A percentile compares a stretch with the other conserved stretches of the same genome.
phyloP scores from a whole-genome alignment of 192 early-diverging fungal genomes.

The Chytriomyces confervae region DNA sequence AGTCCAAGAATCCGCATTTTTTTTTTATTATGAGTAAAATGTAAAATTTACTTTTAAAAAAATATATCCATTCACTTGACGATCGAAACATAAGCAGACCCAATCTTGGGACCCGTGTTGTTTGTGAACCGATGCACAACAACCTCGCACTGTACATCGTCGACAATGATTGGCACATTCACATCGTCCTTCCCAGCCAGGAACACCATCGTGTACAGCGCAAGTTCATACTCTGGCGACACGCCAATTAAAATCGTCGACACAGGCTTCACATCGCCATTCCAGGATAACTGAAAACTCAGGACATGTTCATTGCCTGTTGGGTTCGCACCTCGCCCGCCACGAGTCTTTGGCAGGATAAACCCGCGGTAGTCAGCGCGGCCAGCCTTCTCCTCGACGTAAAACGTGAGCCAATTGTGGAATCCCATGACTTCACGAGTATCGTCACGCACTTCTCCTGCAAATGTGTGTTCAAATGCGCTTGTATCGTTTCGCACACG shows the following conservation, averaged over 20 bases:
- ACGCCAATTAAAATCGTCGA: constrained; percentile 47
- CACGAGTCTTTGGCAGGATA: constrained; percentile 36
- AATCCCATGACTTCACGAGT: constrained; percentile 39
- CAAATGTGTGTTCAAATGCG: constrained; percentile 51
- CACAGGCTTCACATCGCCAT: constrained; percentile 47
- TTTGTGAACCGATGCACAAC: constrained; percentile 28
- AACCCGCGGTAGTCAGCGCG: constrained; percentile 45
- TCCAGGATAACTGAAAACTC: constrained; percentile 45
- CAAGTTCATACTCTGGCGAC: constrained; percentile 49
- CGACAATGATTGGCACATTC: constrained; percentile 22
- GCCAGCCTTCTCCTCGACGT: constrained; percentile 38
- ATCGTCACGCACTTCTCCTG: constrained; percentile 35
- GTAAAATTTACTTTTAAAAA: neutral
- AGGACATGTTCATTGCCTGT: constrained; percentile 36
- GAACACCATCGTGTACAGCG: constrained; percentile 47
- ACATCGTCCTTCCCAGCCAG: constrained; percentile 35
- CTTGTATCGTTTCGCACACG: constrained; percentile 37
- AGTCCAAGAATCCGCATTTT: constrained; percentile 89
- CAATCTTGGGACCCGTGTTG: constrained; percentile 13
- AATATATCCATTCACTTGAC: neutral
- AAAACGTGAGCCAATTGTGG: constrained; percentile 52
- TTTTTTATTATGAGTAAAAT: constrained; percentile 37
- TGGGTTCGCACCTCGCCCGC: constrained; percentile 7
- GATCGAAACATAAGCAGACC: constrained; percentile 16
- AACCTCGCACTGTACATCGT: constrained; percentile 21